Evolutionary conservation across 2,329 filamentous ascomycete species (phyloP), one percentile per base, ranked within the genome.

Genomic region (Aspergillus spinulosporus): DNA sequence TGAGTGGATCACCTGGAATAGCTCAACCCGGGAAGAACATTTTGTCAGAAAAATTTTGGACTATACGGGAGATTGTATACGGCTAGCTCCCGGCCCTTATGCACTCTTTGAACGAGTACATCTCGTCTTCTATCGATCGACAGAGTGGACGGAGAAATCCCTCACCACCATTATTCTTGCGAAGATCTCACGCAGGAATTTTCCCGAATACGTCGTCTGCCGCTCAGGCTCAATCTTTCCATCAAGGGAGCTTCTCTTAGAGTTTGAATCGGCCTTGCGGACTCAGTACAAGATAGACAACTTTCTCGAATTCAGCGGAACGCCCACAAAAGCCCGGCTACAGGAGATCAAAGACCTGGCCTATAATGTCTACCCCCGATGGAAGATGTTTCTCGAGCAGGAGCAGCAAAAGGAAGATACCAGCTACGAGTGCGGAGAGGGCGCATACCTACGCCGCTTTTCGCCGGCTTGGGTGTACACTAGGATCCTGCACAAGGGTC

Each of bases 141-240:
- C 91, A 0, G 90, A 96, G 70, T 99, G 94, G 94, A 96, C 92
- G 0, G 93, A 97, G 66, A 97, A 96, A 72, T 97, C 93, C 1
- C 78, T 99, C 11, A 97, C 91, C 1, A 93, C 92, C 0, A 93
- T 97, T 52, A 96, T 99, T 44, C 81, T 99, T 4, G 90, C 94
- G 5, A 92, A 93, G 61, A 96, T 96, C 56, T 90, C 92, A 1
- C 84, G 86, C 43, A 83, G 90, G 36, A 94, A 92, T 69, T 99
- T 97, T 62, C 92, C 93, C 0, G 80, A 88, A 2, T 99, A 96
- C 67, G 84, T 97, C 21, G 92, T 97, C 4, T 96, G 89, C 58
- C 85, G 94, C 34, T 96, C 92, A 0, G 84, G 88, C 28, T 95
- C 91, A 56, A 96, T 99, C 2, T 99, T 99, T 66, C 73, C 85